Evolutionary conservation across 208 protist genomes (phyloP).

Genomic region (Tritrichomonas foetus): DNA sequence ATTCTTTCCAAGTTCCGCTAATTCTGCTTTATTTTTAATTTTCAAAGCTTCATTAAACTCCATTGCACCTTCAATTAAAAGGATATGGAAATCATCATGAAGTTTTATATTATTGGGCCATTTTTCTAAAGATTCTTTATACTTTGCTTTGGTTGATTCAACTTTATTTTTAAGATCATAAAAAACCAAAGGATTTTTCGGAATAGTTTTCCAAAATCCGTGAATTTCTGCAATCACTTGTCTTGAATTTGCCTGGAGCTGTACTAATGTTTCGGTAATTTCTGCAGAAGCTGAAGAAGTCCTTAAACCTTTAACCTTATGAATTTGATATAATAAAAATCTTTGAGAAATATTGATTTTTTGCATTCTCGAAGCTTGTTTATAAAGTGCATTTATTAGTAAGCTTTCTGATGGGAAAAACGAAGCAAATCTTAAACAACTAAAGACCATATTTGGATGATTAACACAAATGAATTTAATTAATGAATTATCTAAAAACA

Average conservation of each 20-base stretch:
- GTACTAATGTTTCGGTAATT: background rate
- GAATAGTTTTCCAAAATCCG: background rate
- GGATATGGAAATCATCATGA: background rate
- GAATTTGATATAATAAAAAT: constrained; percentile 8
- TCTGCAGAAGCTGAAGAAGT: background rate
- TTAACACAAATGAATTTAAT: background rate
- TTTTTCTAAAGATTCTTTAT: background rate
- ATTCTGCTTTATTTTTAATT: background rate
- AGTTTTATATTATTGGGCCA: constrained; percentile 4
- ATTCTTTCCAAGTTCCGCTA: background rate
- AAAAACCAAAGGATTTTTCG: background rate
- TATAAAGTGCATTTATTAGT: background rate
- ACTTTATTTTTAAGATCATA: background rate
- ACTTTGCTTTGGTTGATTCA: background rate
- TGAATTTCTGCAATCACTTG: background rate
- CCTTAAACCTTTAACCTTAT: background rate
- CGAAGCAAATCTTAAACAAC: background rate
- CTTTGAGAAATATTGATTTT: background rate
- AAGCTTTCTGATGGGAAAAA: background rate
- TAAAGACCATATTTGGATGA: background rate
- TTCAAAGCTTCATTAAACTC: background rate
- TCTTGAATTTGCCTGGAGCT: background rate
- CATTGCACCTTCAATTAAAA: background rate
- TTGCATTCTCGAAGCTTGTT: background rate
- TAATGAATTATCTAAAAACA: background rate